A percentile compares a stretch with the other conserved stretches of the same genome.
Evolutionary conservation across 1,139 yeast genomes (phyloP).

Genomic region (Yamadazyma oceani): DNA sequence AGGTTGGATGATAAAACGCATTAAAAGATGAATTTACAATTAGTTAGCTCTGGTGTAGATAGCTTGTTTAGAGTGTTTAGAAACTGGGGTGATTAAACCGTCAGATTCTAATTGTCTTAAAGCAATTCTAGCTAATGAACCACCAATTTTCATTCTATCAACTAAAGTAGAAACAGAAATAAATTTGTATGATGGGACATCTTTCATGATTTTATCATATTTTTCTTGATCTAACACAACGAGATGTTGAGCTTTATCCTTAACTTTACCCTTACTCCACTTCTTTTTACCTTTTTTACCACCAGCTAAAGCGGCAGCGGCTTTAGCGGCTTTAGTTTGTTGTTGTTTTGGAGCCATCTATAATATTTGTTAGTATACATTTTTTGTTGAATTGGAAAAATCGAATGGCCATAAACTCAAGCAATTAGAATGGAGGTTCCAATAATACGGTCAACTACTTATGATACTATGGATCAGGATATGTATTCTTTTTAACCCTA

Average conservation of each 20-base stretch:
- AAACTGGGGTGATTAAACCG: constrained; percentile 93
- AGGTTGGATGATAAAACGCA: constrained; percentile 2
- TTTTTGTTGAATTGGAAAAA: too few species aligned
- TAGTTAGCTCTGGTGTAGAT: constrained; percentile 82
- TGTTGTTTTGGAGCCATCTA: constrained; percentile 99
- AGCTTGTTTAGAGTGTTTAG: constrained; percentile 95
- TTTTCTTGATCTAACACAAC: constrained; percentile 97
- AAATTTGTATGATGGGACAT: constrained; percentile 98
- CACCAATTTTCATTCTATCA: constrained; percentile 99
- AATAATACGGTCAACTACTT: too few species aligned
- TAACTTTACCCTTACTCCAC: constrained; percentile 99
- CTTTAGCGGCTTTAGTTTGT: constrained; percentile 99
- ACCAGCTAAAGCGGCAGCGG: constrained; percentile 99
- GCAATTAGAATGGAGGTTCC: not conserved
- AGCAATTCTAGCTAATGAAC: constrained; percentile 98
- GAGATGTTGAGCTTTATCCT: constrained; percentile 99
- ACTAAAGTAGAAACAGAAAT: constrained; percentile 97
- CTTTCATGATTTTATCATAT: constrained; percentile 99
- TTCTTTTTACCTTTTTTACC: constrained; percentile 99
- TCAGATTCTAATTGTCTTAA: constrained; percentile 92
- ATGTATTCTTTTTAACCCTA: too few species aligned
- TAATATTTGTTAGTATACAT: constrained; percentile 33
- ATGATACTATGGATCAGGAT: too few species aligned
- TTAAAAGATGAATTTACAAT: constrained; percentile 13
- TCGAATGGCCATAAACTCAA: not conserved